A percentile compares a stretch with the other conserved stretches of the same genome.
phyloP scores from a whole-genome alignment of 192 early-diverging fungal genomes.

The Anaeromyces robustus region DNA sequence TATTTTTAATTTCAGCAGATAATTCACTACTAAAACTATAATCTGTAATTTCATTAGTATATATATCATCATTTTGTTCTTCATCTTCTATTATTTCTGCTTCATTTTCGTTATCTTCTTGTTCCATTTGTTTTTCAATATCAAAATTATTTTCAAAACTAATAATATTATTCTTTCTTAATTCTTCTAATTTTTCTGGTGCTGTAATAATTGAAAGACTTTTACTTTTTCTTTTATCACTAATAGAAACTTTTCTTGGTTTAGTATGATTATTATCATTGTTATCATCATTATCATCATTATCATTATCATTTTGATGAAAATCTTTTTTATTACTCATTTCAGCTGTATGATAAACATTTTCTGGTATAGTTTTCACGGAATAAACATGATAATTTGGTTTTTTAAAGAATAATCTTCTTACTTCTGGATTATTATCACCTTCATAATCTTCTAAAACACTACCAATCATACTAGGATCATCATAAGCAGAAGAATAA shows the following conservation, averaged over 20 bases:
- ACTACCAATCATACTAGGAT: background rate
- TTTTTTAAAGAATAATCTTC: too few species aligned
- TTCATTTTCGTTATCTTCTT: background rate
- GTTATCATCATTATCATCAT: background rate
- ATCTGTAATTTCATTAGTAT: background rate
- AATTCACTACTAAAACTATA: background rate
- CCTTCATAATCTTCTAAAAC: background rate
- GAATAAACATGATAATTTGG: too few species aligned
- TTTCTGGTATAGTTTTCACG: too few species aligned
- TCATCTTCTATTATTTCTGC: background rate
- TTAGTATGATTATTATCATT: background rate
- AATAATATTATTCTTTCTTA: background rate
- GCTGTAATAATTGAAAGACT: background rate
- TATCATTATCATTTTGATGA: too few species aligned
- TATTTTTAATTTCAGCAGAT: background rate
- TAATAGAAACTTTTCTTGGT: background rate
- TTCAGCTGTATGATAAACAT: too few species aligned
- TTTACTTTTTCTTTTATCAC: background rate
- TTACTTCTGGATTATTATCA: too few species aligned
- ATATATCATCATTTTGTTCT: background rate
- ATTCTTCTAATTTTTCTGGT: background rate
- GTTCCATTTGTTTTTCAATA: too few species aligned
- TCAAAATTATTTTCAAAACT: background rate
- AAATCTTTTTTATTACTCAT: too few species aligned
- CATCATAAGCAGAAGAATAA: background rate